These are phyloP conservation scores for Lobosporangium transversale DNA, from an alignment of 192 early-diverging fungal genomes.

Conservation along the genomic window DNA sequence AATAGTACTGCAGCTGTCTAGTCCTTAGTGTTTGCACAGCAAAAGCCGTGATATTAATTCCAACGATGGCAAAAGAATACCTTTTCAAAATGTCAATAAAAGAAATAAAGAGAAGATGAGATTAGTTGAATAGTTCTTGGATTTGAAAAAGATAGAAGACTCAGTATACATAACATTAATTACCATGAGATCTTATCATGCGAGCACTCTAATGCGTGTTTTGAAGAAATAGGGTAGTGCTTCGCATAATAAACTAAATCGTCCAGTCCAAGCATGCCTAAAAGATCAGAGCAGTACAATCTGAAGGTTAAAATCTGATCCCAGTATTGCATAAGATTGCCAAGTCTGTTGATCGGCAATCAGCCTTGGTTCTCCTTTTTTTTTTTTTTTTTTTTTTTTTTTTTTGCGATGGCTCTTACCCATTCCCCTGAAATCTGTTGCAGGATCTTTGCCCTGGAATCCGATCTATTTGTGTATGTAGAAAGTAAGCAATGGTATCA, in stretches of 20 bases:
- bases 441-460: conserved; percentile 85
- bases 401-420: too few species aligned
- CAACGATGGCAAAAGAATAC: conserved; percentile 85
- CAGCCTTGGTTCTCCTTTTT: too few species aligned
- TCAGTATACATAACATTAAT: not conserved
- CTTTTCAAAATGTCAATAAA: too few species aligned
- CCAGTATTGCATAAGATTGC: too few species aligned
- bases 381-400: too few species aligned
- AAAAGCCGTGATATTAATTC: conserved; percentile 81
- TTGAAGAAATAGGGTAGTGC: conserved; percentile 62
- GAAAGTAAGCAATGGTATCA: too few species aligned
- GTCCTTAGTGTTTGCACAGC: conserved; percentile 68
- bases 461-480: conserved; percentile 75
- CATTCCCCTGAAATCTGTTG: conserved; percentile 90
- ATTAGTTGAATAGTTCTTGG: not conserved
- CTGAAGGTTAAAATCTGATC: too few species aligned
- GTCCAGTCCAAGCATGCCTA: conserved; percentile 77
- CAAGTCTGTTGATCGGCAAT: too few species aligned
- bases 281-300: too few species aligned
- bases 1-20: conserved; percentile 70
- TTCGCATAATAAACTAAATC: conserved; percentile 74
- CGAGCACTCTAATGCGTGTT: conserved; percentile 66
- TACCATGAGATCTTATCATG: conserved; percentile 72
- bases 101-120: conserved; percentile 1
- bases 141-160: not conserved